A percentile compares a stretch with the other conserved stretches of the same genome.
These are phyloP conservation scores for Neonectria neomacrospora DNA, from an alignment of 2,329 filamentous ascomycete species.

Conservation along the genomic window DNA sequence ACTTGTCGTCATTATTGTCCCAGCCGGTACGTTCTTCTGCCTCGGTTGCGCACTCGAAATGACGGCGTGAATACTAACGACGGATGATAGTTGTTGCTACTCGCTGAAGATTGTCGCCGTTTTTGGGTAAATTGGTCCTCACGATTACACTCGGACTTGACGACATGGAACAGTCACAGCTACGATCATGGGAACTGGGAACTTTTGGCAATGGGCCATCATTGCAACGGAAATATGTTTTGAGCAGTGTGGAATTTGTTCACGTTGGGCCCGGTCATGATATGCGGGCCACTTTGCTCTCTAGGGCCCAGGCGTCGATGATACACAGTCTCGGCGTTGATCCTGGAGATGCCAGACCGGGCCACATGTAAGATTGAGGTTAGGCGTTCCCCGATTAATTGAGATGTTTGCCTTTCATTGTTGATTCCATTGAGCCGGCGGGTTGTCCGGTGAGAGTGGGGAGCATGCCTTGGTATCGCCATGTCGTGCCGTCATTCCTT, in stretches of 20 bases:
- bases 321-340: constrained; percentile 32
- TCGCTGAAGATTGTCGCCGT: constrained; percentile 42
- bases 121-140: constrained; percentile 44
- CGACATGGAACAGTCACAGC: constrained; percentile 43
- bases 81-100: constrained; percentile 49
- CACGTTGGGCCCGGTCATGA: constrained; percentile 43
- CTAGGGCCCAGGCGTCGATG: constrained; percentile 31
- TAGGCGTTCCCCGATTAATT: constrained; percentile 61
- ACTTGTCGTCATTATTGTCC: constrained; percentile 93
- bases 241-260: constrained; percentile 53
- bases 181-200: constrained; percentile 45
- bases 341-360: constrained; percentile 39
- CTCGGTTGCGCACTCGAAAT: neutral
- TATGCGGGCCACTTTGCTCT: constrained; percentile 40
- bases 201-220: constrained; percentile 45
- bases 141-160: constrained; percentile 41
- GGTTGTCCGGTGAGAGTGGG: neutral
- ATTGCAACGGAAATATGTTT: constrained; percentile 46
- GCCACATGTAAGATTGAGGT: constrained; percentile 58
- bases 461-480: neutral
- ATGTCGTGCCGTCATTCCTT: neutral
- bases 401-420: constrained; percentile 47
- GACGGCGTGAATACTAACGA: constrained; percentile 23
- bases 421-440: neutral
- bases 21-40: constrained; percentile 72